Evolutionary conservation across 495 filamentous ascomycete species (phyloP).

Genomic region (Penicillium tannophilum): DNA sequence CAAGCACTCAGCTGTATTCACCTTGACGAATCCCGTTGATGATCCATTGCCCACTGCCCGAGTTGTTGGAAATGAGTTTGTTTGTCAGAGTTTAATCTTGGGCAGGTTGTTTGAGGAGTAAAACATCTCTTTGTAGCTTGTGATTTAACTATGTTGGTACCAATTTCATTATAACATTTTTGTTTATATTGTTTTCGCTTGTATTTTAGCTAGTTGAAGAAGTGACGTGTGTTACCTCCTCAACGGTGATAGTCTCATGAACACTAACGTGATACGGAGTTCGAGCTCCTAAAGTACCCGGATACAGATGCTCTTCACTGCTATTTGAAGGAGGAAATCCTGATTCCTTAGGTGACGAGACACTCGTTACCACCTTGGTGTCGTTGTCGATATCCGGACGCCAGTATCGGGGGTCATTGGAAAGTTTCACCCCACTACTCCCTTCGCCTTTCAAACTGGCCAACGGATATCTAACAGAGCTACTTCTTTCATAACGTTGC

Average conservation of each 20-base stretch:
- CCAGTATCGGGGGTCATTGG: conserved; percentile 15
- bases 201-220: background rate
- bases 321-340: conserved; percentile 4
- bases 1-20: conserved; percentile 52
- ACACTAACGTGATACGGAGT: background rate
- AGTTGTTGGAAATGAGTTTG: conserved; percentile 79
- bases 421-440: background rate
- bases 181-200: background rate
- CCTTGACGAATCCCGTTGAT: conserved; percentile 33
- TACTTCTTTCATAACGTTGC: background rate
- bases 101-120: conserved; percentile 72
- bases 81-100: conserved; percentile 91
- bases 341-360: conserved; percentile 3
- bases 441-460: conserved; percentile 2
- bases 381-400: conserved; percentile 17
- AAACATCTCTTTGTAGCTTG: conserved; percentile 12
- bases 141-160: conserved; percentile 22
- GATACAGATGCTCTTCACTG: conserved; percentile 18
- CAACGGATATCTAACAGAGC: conserved; percentile 6
- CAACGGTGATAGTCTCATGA: conserved; percentile 7
- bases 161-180: conserved; percentile 22
- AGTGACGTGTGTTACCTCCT: background rate
- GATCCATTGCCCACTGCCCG: conserved; percentile 35
- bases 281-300: background rate
- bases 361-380: conserved; percentile 12